Percentiles rank a stretch among this genome's conserved stretches.
Evolutionary conservation across 1,284 basidiomycete species (phyloP).

Genomic region (Coniferiporia sulphurascens): DNA sequence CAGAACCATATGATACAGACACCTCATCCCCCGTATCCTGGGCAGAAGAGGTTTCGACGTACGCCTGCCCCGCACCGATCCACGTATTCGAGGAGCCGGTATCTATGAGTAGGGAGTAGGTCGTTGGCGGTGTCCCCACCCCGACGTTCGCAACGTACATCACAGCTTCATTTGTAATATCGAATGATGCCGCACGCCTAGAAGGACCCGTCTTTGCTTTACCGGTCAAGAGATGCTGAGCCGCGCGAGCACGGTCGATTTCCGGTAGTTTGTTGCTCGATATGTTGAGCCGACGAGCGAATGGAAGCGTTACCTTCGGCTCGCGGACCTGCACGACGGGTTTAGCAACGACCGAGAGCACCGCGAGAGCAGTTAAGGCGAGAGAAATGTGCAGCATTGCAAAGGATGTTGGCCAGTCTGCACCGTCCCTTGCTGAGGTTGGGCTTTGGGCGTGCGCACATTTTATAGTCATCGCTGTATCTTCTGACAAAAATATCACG

Average conservation of each 20-base stretch:
- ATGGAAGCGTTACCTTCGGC: slow-evolving; percentile 11
- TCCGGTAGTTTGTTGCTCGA: slow-evolving; percentile 8
- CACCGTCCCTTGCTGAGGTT: background rate
- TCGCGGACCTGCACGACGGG: slow-evolving; percentile 15
- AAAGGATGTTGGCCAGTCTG: background rate
- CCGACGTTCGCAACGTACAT: slow-evolving; percentile 15
- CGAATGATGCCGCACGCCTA: slow-evolving; percentile 9
- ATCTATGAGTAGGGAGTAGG: slow-evolving; percentile 20
- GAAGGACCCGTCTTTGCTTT: background rate
- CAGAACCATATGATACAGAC: slow-evolving; percentile 19
- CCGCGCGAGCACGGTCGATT: slow-evolving; percentile 12
- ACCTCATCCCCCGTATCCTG: slow-evolving; percentile 14
- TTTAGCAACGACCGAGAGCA: background rate
- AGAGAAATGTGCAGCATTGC: background rate
- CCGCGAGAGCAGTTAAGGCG: background rate
- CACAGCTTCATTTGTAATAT: slow-evolving; percentile 13
- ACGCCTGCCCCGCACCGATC: slow-evolving; percentile 19
- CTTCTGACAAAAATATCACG: background rate
- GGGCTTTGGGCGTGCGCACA: background rate
- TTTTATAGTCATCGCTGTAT: background rate
- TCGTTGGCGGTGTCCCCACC: slow-evolving; percentile 19
- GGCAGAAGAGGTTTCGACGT: slow-evolving; percentile 12
- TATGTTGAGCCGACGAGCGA: slow-evolving; percentile 13
- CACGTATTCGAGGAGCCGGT: slow-evolving; percentile 23
- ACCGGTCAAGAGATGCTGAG: background rate